Base-by-base conservation (phyloP, 768 basidiomycete species). In the Suillus decipiens region DNA sequence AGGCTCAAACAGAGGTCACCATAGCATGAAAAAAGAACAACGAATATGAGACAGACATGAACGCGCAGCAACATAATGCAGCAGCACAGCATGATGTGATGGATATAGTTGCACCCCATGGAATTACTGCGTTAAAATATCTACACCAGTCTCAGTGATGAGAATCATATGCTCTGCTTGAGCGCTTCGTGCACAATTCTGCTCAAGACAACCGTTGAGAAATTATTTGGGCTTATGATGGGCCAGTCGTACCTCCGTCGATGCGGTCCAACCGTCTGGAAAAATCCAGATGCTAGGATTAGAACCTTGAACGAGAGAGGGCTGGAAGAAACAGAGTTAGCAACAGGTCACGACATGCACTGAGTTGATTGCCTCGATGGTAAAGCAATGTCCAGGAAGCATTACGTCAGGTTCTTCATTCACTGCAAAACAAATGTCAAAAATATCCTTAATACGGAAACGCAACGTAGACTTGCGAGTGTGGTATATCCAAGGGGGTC, bases 231-330 rank as follows among this genome's bases (percentile, higher is more conserved):
- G 22, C 50, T 48, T 36, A 62, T 17, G 61, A 34, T 11, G 34
- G 2, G 15, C 17, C 2, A 50, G 39, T 34, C 84, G 60, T 70
- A 87, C 95, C 80, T 91, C 88, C 0, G 94, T 95, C 0, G 91
- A 90, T n/a, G 90, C 87, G 3, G 93, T 95, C 95, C 95, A 96
- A 31, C 92, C 93, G 71, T 96, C 95, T 2, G 92, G 92, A 73
- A 92, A 96, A 62, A 93, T 84, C 85, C 89, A 89, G 2, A 86
- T 85, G 31, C 77, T 72, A 0, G 92, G 81, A 62, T 90, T 80
- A 6, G 77, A 73, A 12, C 94, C 94, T 76, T 94, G 90, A 14
- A 96, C 82, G 37, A 96, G 78, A 54, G 82, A 81, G 4, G 94
- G 94, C 89, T 93, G 63, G 12, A 22, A 28, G 2, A 31, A 2